These are phyloP conservation scores for Barnettozyma hawaiiensis DNA, from an alignment of 1,139 yeast species.

Conservation along the genomic window DNA sequence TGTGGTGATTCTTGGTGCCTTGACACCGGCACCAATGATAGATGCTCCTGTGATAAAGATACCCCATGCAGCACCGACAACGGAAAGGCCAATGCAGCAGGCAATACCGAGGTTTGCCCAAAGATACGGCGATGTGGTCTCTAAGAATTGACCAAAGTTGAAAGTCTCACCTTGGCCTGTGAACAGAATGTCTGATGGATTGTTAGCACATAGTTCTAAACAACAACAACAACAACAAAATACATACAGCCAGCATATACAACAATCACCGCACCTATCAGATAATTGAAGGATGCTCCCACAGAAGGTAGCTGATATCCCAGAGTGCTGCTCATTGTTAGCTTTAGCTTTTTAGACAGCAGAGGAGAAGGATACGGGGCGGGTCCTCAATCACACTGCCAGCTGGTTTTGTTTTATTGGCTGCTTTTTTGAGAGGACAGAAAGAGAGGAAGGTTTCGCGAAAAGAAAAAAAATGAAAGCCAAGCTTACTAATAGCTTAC, in stretches of 20 bases:
- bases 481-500: too few species aligned
- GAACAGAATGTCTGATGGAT: conserved; percentile 62
- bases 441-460: neutral
- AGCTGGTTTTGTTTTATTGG: conserved; percentile 2
- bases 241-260: conserved; percentile 32
- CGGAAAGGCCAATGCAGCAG: conserved; percentile 90
- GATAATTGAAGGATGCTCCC: conserved; percentile 15
- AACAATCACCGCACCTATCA: conserved; percentile 17
- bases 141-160: conserved; percentile 83
- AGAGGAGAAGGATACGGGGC: too few species aligned
- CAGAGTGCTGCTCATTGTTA: conserved; percentile 18
- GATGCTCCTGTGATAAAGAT: conserved; percentile 94
- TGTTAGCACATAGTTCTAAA: too few species aligned
- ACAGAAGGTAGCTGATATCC: conserved; percentile 17
- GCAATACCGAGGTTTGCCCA: conserved; percentile 95
- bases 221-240: too few species aligned
- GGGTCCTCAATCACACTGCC: too few species aligned
- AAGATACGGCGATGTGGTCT: conserved; percentile 87
- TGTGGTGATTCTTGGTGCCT: conserved; percentile 95
- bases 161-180: conserved; percentile 89
- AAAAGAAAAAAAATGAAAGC: too few species aligned
- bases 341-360: too few species aligned
- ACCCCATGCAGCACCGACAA: conserved; percentile 99
- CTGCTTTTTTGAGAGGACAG: too few species aligned
- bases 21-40: conserved; percentile 96